Evolutionary conservation across 352 stramenopile genomes (phyloP).

Genomic region (Pythium diclinum): DNA sequence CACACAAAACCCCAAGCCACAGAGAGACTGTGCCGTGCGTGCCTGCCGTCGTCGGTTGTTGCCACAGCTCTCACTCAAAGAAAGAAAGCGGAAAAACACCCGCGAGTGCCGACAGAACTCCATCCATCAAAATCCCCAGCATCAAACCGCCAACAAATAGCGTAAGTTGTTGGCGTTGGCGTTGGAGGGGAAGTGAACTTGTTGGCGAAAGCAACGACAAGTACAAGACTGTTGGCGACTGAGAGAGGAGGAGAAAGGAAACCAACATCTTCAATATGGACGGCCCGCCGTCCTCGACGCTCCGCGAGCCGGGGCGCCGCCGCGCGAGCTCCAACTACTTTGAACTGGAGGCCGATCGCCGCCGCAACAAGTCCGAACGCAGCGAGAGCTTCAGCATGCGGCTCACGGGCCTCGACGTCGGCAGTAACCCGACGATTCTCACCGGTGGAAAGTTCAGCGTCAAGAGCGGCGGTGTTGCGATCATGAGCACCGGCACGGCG

Average conservation of each 20-base stretch:
- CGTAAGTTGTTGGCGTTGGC: constrained; percentile 2
- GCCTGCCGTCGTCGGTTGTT: constrained; percentile 6
- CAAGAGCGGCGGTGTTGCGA: constrained; percentile 11
- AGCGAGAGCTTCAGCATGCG: constrained; percentile 56
- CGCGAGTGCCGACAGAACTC: not conserved
- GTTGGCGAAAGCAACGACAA: constrained; percentile 3
- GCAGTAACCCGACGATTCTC: constrained; percentile 22
- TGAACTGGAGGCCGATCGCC: constrained; percentile 68
- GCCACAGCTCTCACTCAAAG: constrained; percentile 3
- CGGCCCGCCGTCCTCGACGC: not conserved
- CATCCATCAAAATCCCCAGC: constrained; percentile 2
- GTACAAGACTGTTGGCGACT: constrained; percentile 1
- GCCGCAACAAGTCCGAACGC: constrained; percentile 69
- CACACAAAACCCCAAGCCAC: not conserved
- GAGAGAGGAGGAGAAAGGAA: not conserved
- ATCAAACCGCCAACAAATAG: constrained; percentile 1
- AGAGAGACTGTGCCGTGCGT: constrained; percentile 16
- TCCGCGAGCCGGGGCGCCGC: constrained; percentile 28
- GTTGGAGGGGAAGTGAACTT: not conserved
- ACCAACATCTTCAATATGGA: constrained; percentile 1
- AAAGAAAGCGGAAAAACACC: constrained; percentile 7
- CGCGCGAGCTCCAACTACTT: constrained; percentile 85
- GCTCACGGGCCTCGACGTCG: constrained; percentile 58
- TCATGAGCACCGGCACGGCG: constrained; percentile 11
- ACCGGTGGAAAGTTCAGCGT: constrained; percentile 22